These are phyloP conservation scores for Peterozyma xylosa DNA, from an alignment of 805 yeast species.

Conservation along the genomic window DNA sequence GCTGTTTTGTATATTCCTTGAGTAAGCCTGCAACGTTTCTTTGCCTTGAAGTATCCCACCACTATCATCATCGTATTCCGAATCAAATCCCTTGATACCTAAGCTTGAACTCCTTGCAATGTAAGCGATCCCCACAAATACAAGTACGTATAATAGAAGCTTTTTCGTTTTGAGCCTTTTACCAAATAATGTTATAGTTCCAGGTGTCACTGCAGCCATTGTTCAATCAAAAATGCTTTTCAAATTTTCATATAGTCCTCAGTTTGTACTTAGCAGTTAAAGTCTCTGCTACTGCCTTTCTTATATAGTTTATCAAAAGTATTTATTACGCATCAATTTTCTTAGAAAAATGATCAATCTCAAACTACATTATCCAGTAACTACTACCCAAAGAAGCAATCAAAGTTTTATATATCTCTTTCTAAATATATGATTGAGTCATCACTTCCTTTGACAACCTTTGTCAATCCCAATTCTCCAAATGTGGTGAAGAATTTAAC, in stretches of 20 bases:
- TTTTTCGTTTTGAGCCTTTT: not conserved
- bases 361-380: too few relatives aligned
- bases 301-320: too few relatives aligned
- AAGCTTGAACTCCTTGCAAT: not conserved
- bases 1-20: not conserved
- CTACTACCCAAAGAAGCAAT: too few relatives aligned
- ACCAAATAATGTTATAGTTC: not conserved
- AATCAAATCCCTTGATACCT: not conserved
- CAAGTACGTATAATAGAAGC: not conserved
- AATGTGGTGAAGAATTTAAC: conserved; percentile 1
- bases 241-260: not conserved
- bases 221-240: too few relatives aligned
- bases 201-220: too few relatives aligned
- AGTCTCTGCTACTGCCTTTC: not conserved
- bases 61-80: not conserved
- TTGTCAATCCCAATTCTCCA: conserved; percentile 6
- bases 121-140: not conserved
- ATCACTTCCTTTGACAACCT: not conserved
- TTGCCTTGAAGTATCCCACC: not conserved
- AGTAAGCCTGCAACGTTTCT: not conserved
- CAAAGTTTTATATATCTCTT: too few relatives aligned
- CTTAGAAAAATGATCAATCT: too few relatives aligned
- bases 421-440: too few relatives aligned
- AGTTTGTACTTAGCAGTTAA: not conserved
- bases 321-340: too few relatives aligned